Evolutionary conservation across 441 rosid genomes (phyloP).

Genomic region (Jatropha podagrica): DNA sequence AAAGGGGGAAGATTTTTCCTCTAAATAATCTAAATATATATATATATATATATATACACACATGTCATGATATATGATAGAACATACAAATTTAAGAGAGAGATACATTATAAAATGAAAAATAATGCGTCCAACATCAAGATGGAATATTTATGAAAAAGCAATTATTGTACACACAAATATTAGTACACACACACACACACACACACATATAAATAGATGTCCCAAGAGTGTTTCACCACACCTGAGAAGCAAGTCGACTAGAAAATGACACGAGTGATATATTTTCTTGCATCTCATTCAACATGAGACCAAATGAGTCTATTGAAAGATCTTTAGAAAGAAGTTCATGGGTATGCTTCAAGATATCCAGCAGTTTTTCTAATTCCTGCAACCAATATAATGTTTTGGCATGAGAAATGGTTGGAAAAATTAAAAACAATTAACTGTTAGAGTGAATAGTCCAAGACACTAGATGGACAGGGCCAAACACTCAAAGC

Average conservation of each 20-base stretch:
- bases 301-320: constrained; percentile 81
- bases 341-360: constrained; percentile 80
- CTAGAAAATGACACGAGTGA: constrained; percentile 98
- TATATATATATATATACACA: too few species aligned
- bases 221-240: constrained; percentile 1
- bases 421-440: neutral
- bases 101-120: neutral
- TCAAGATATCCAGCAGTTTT: constrained; percentile 73
- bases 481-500: neutral
- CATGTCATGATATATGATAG: neutral
- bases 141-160: neutral
- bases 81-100: neutral
- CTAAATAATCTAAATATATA: too few species aligned
- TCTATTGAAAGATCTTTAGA: constrained; percentile 83
- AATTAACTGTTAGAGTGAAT: neutral
- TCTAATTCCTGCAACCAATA: constrained; percentile 81
- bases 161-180: neutral
- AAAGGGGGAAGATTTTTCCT: too few species aligned
- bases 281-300: constrained; percentile 96
- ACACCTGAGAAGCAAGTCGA: constrained; percentile 98
- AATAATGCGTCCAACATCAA: neutral
- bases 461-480: neutral
- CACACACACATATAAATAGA: neutral
- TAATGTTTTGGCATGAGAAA: constrained; percentile 11
- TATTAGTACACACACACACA: neutral